These are phyloP conservation scores for Moesziomyces aphidis DNA, from an alignment of 1,284 basidiomycete genomes.

Conservation along the genomic window DNA sequence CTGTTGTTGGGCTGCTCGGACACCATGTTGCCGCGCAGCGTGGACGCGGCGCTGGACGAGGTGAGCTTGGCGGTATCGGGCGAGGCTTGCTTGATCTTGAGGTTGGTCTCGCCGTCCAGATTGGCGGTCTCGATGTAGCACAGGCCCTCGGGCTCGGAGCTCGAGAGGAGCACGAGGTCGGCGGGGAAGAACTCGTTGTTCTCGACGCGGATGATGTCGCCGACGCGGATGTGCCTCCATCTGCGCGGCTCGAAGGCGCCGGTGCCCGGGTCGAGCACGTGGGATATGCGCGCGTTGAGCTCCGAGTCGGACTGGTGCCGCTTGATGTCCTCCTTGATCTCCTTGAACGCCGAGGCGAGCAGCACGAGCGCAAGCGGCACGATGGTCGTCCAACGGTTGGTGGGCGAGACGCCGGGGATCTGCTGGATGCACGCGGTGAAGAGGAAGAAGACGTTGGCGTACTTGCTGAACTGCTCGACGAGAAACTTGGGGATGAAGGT, in stretches of 20 bases:
- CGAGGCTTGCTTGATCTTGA: constrained; percentile 98
- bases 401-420: constrained; percentile 96
- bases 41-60: constrained; percentile 79
- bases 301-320: constrained; percentile 94
- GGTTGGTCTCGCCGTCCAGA: constrained; percentile 96
- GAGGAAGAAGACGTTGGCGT: constrained; percentile 98
- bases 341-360: constrained; percentile 95
- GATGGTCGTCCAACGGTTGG: constrained; percentile 95
- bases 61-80: constrained; percentile 83
- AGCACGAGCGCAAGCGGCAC: constrained; percentile 89
- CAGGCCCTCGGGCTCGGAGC: constrained; percentile 94
- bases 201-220: constrained; percentile 90
- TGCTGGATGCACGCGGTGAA: constrained; percentile 99
- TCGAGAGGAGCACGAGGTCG: constrained; percentile 87
- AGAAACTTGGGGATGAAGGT: constrained; percentile 96
- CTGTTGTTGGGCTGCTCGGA: constrained; percentile 98
- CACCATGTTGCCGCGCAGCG: constrained; percentile 83
- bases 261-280: constrained; percentile 77
- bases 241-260: constrained; percentile 80
- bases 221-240: constrained; percentile 91
- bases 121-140: constrained; percentile 99
- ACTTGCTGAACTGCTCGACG: constrained; percentile 94
- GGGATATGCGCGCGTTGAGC: constrained; percentile 84
- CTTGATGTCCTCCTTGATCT: constrained; percentile 96
- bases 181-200: constrained; percentile 96